Evolutionary conservation across 108 stramenopile genomes (phyloP).

Genomic region (Skeletonema grethae): DNA sequence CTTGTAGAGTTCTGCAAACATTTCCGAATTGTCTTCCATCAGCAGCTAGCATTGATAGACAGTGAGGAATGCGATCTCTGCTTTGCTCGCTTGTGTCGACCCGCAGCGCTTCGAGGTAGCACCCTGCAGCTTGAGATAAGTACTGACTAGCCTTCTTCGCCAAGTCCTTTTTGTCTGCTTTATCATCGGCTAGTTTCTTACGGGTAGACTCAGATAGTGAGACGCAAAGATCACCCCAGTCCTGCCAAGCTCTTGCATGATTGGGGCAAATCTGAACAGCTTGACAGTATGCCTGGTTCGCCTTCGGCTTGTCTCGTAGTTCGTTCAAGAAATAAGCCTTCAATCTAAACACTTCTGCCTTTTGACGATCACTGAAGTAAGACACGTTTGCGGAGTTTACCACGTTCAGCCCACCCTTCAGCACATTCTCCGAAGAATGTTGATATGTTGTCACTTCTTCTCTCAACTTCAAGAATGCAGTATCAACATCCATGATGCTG

Average conservation of each 20-base stretch:
- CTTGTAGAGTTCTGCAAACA: slow-evolving; percentile 79
- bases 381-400: slow-evolving; percentile 94
- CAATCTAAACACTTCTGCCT: slow-evolving; percentile 90
- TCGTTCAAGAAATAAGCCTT: slow-evolving; percentile 84
- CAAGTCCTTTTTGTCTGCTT: slow-evolving; percentile 33
- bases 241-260: slow-evolving; percentile 88
- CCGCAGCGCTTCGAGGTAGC: slow-evolving; percentile 88
- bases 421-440: slow-evolving; percentile 58
- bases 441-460: slow-evolving; percentile 91
- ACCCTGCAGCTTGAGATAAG: slow-evolving; percentile 92
- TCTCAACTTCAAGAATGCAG: slow-evolving; percentile 90
- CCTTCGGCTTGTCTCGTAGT: slow-evolving; percentile 73
- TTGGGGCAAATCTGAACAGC: slow-evolving; percentile 89
- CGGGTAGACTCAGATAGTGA: slow-evolving; percentile 44
- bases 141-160: slow-evolving; percentile 82
- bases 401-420: slow-evolving; percentile 88
- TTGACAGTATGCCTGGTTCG: slow-evolving; percentile 91
- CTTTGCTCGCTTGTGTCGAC: slow-evolving; percentile 77
- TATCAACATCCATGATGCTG: slow-evolving; percentile 82
- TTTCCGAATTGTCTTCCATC: slow-evolving; percentile 78
- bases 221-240: slow-evolving; percentile 92
- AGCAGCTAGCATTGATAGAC: slow-evolving; percentile 85
- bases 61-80: slow-evolving; percentile 84
- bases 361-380: slow-evolving; percentile 87
- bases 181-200: slow-evolving; percentile 44